A percentile compares a stretch with the other conserved stretches of the same genome.
Conservation (phyloP, 768 basidiomycete species). For the Tricholoma furcatifolium region DNA sequence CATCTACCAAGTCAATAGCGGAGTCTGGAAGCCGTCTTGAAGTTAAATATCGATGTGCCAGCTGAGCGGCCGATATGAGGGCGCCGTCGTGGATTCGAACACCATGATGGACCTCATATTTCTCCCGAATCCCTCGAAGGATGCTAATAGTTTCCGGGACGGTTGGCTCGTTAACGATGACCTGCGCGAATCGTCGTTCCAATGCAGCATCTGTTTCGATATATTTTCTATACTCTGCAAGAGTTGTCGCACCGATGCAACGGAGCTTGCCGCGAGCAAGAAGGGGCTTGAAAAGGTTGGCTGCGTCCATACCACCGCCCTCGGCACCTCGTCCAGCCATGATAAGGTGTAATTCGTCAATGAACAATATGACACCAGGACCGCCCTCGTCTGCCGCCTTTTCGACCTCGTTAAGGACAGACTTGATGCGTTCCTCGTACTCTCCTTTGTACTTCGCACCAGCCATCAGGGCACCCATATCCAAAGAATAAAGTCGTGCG, state of each 20-base stretch:
- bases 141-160: slow-evolving; percentile 92
- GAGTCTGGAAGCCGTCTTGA: slow-evolving; percentile 77
- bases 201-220: slow-evolving; percentile 92
- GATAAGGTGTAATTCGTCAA: slow-evolving; percentile 93
- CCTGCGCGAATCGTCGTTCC: slow-evolving; percentile 91
- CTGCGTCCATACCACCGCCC: slow-evolving; percentile 92
- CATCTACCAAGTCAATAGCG: slow-evolving; percentile 91
- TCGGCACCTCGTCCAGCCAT: slow-evolving; percentile 85
- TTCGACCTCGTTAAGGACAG: slow-evolving; percentile 90
- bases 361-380: slow-evolving; percentile 84
- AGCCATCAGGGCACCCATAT: slow-evolving; percentile 96
- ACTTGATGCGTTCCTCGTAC: slow-evolving; percentile 95
- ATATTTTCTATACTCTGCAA: slow-evolving; percentile 89
- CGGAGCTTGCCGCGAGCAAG: slow-evolving; percentile 79
- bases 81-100: slow-evolving; percentile 88
- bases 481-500: slow-evolving; percentile 78
- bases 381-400: slow-evolving; percentile 77
- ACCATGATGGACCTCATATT: slow-evolving; percentile 91
- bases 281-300: slow-evolving; percentile 89
- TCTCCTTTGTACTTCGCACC: slow-evolving; percentile 92
- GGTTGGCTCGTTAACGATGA: slow-evolving; percentile 86
- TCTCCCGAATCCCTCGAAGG: slow-evolving; percentile 90
- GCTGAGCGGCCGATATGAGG: slow-evolving; percentile 83
- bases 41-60: slow-evolving; percentile 93
- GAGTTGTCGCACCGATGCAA: slow-evolving; percentile 88